A percentile compares a stretch with the other conserved stretches of the same genome.
Evolutionary conservation across 139 green algal species (phyloP).

Genomic region (Picochlorum sp.): DNA sequence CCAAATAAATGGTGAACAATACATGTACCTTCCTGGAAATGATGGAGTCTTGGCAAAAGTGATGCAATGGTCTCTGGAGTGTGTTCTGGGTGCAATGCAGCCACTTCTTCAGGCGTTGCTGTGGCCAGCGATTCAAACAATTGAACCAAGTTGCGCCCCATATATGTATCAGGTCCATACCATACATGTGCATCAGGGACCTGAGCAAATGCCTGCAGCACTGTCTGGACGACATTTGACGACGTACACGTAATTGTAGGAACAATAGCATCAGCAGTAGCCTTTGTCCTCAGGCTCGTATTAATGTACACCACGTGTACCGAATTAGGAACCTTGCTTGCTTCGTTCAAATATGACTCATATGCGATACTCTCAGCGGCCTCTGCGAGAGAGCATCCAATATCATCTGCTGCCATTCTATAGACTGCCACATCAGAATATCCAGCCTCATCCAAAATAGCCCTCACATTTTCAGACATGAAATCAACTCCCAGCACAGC

Average conservation of each 20-base stretch:
- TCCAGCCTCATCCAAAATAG: constrained; percentile 84
- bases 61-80: constrained; percentile 32
- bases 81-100: constrained; percentile 62
- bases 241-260: constrained; percentile 99
- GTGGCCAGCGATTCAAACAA: constrained; percentile 68
- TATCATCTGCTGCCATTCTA: constrained; percentile 71
- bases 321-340: constrained; percentile 38
- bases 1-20: constrained; percentile 99
- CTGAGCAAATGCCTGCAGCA: constrained; percentile 84
- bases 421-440: constrained; percentile 60
- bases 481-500: constrained; percentile 97
- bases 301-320: constrained; percentile 99
- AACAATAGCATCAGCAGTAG: constrained; percentile 64
- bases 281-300: constrained; percentile 92
- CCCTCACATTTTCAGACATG: constrained; percentile 97
- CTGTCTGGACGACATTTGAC: constrained; percentile 95
- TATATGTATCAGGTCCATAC: constrained; percentile 99
- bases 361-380: constrained; percentile 77
- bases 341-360: constrained; percentile 56
- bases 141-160: constrained; percentile 88
- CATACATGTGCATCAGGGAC: constrained; percentile 74
- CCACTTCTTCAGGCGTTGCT: constrained; percentile 50
- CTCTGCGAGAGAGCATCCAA: constrained; percentile 95
- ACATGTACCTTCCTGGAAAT: constrained; percentile 88
- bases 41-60: constrained; percentile 72